phyloP scores from a whole-genome alignment of 2,329 filamentous ascomycete species.

The Xenoacremonium recifei region DNA sequence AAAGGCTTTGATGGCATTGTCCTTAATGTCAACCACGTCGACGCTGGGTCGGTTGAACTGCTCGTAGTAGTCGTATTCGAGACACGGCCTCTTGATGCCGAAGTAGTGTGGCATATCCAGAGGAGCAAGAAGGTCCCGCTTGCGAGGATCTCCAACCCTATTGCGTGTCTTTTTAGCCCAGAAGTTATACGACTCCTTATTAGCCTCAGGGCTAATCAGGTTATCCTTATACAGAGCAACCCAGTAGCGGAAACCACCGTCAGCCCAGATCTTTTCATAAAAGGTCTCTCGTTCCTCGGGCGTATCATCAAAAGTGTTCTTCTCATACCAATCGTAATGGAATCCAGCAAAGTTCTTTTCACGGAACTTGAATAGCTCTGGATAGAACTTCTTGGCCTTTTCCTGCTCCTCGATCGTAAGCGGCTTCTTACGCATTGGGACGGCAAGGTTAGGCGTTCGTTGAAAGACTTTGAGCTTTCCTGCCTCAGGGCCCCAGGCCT shows the following conservation, averaged over 20 bases:
- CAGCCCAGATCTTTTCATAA: conserved; percentile 47
- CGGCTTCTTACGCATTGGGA: conserved; percentile 56
- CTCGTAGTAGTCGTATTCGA: conserved; percentile 45
- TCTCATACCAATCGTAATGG: conserved; percentile 52
- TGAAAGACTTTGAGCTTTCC: conserved; percentile 60
- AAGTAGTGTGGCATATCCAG: conserved; percentile 51
- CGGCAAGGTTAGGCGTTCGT: conserved; percentile 63
- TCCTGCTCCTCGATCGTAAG: conserved; percentile 42
- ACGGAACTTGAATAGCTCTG: conserved; percentile 51
- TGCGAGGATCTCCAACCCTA: conserved; percentile 48
- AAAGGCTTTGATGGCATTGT: conserved; percentile 40
- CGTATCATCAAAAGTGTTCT: conserved; percentile 54
- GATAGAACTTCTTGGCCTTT: conserved; percentile 41
- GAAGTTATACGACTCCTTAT: conserved; percentile 53
- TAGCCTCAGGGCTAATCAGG: conserved; percentile 44
- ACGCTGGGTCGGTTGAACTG: conserved; percentile 45
- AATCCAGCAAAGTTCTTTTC: conserved; percentile 55
- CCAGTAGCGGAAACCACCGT: conserved; percentile 57
- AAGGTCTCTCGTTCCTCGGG: conserved; percentile 47
- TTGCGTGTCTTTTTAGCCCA: conserved; percentile 51
- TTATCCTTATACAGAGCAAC: conserved; percentile 54
- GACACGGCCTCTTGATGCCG: conserved; percentile 49
- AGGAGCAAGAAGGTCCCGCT: conserved; percentile 52
- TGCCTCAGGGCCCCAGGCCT: conserved; percentile 55
- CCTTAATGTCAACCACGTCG: conserved; percentile 40